phyloP scores from a whole-genome alignment of 2,329 filamentous ascomycete genomes.

The Penicillium sp. region DNA sequence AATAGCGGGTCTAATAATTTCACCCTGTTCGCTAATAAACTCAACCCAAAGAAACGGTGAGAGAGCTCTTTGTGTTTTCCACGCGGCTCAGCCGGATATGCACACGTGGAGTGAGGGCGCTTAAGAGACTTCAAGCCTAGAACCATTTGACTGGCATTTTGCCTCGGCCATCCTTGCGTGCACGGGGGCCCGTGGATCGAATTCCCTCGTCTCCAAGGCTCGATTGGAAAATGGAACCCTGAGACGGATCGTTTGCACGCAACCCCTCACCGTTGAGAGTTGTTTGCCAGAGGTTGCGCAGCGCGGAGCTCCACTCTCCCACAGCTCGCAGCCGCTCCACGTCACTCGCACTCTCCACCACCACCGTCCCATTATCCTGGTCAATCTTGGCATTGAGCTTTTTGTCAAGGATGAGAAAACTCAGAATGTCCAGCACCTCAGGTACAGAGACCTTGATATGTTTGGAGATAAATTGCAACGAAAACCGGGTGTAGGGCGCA shows the following conservation, averaged over 20 bases:
- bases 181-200: constrained; percentile 21
- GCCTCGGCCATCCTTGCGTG: constrained; percentile 21
- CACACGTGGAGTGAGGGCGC: constrained; percentile 9
- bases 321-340: constrained; percentile 67
- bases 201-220: constrained; percentile 34
- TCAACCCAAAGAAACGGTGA: constrained; percentile 18
- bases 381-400: constrained; percentile 86
- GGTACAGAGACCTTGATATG: constrained; percentile 79
- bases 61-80: constrained; percentile 8
- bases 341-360: constrained; percentile 73
- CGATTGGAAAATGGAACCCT: constrained; percentile 29
- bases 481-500: constrained; percentile 91
- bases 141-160: background rate
- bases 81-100: constrained; percentile 11
- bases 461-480: constrained; percentile 79
- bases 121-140: background rate
- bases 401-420: constrained; percentile 87
- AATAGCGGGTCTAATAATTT: constrained; percentile 16
- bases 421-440: constrained; percentile 94
- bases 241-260: constrained; percentile 41
- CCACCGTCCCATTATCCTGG: constrained; percentile 77
- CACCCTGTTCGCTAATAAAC: background rate
- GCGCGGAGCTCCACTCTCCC: constrained; percentile 66
- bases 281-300: constrained; percentile 66
- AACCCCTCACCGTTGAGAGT: constrained; percentile 73